Percentiles rank a stretch among this genome's conserved stretches.
Conservation (phyloP, 495 filamentous ascomycete genomes). For the Cercophora sp. region DNA sequence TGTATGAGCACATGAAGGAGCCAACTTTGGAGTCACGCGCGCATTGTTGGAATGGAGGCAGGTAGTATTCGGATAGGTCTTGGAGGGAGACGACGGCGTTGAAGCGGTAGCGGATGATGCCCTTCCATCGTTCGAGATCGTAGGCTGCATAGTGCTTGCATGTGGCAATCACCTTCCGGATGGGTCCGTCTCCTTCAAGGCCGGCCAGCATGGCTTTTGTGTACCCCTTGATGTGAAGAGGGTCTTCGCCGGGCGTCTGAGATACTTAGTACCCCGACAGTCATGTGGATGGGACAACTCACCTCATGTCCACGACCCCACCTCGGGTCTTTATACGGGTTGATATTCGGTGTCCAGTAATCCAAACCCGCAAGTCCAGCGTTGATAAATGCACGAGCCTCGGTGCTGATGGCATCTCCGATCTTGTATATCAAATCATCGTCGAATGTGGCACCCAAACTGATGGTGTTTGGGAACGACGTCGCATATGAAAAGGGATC, state of each 20-base stretch:
- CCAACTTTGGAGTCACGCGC: slow-evolving; percentile 40
- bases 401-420: slow-evolving; percentile 48
- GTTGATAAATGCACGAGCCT: slow-evolving; percentile 66
- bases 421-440: slow-evolving; percentile 38
- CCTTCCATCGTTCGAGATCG: slow-evolving; percentile 52
- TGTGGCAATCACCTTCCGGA: slow-evolving; percentile 54
- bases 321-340: slow-evolving; percentile 36
- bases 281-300: neutral
- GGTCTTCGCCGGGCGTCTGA: slow-evolving; percentile 15
- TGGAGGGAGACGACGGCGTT: slow-evolving; percentile 35
- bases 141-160: slow-evolving; percentile 65
- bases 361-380: slow-evolving; percentile 54
- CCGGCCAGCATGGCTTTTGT: slow-evolving; percentile 57
- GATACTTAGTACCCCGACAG: neutral
- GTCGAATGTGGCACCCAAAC: slow-evolving; percentile 44
- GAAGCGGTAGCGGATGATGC: slow-evolving; percentile 29
- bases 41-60: slow-evolving; percentile 42
- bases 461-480: slow-evolving; percentile 43
- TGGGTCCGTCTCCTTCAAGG: slow-evolving; percentile 47
- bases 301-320: slow-evolving; percentile 34
- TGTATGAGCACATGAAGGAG: slow-evolving; percentile 47
- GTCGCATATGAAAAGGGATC: slow-evolving; percentile 40
- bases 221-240: slow-evolving; percentile 44
- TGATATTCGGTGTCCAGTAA: slow-evolving; percentile 22
- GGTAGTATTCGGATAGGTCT: slow-evolving; percentile 44